Evolutionary conservation across 2,329 filamentous ascomycete genomes (phyloP), one percentile per base, ranked within the genome.

Genomic region (Pseudogymnoascus verrucosus): DNA sequence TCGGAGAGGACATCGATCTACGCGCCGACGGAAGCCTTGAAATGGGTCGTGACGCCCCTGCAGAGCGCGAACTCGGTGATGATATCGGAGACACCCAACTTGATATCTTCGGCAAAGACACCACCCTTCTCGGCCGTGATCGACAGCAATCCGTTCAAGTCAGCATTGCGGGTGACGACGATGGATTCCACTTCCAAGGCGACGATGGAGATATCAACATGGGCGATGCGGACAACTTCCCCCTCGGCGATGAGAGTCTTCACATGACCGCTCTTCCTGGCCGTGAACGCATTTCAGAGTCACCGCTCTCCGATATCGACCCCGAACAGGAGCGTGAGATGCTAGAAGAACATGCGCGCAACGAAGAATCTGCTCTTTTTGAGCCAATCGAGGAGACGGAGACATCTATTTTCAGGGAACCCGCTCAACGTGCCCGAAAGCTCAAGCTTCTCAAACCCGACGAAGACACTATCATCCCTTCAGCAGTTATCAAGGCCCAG

Each of bases 401-500:
- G 44, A 77, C 80, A 61, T 84, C 84, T 39, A 80, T 85, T 57
- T 84, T 87, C 62, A 89, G 77, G 74, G 86, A 87, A 78, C 76
- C 90, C 64, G 85, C 89, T 21, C 89, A 92, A 71, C 86, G 90
- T 65, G 84, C 86, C 64, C 89, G 90, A 76, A 91, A 90, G 76
- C 87, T 91, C 69, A 96, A 89, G 76, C 80, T 96, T 23, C 84
- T 98, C 62, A 84, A 85, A 65, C 86, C 90, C n/a, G 96, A 99
- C 62, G 79, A 85, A 14, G 84, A 91, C 68, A 96, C 91, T 19
- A 87, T 91, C 71, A 82, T 96, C 36, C 87, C 88, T 10, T 89
- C 83, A 69, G 81, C 80, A 34, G 86, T 93, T 68, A 92, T 99
- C 76, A 91, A 91, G 74, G 87, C 89, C 67, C 91, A 96, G 74